Evolutionary conservation across 2,329 filamentous ascomycete genomes (phyloP), one percentile per base, ranked within the genome.

Genomic region (Aspergillus fructus): DNA sequence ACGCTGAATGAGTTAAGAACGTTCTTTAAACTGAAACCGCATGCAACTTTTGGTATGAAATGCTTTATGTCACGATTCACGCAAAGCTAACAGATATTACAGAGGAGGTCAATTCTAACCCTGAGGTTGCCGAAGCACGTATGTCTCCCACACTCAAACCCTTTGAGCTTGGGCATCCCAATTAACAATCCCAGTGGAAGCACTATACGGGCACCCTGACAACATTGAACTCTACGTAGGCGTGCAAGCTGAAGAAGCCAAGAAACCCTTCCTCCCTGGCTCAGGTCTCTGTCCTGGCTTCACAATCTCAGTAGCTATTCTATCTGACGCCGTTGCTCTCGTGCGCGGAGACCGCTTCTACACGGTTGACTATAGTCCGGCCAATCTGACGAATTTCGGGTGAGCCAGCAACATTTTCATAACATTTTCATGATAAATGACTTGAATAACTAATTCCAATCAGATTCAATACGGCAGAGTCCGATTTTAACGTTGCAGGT

Each of bases 171-270:
- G 23, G 8, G 24, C 45, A 34, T 21, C 12, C 19, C 5, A 19
- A 24, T 7, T 42, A 39, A 52, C 40, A 23, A 19, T 12, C 40
- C 74, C 73, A 76, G 62, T 70, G 78, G 59, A 74, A 72, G 59
- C 68, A 75, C 41, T 69, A 3, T 83, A 83, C 55, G 79, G 78
- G 33, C 77, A 80, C 39, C 79, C 80, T 8, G 80, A 83, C 46
- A 73, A 76, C 7, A 77, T 83, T 11, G 84, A 87, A 64, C 69
- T 87, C 6, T 85, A 85, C 61, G 83, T 83, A 2, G 83, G 83
- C 7, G 64, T 85, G 6, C 78, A 84, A 63, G 75, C 81, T 6
- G 84, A 86, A 67, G 77, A 79, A 55, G 76, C 82, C 9, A 86
- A 86, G 64, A 76, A 79, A 7, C 65, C 82, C 0, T 78, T 82